Base-by-base conservation (phyloP, 139 green algal genomes). In the Raphidocelis subcapitata region DNA sequence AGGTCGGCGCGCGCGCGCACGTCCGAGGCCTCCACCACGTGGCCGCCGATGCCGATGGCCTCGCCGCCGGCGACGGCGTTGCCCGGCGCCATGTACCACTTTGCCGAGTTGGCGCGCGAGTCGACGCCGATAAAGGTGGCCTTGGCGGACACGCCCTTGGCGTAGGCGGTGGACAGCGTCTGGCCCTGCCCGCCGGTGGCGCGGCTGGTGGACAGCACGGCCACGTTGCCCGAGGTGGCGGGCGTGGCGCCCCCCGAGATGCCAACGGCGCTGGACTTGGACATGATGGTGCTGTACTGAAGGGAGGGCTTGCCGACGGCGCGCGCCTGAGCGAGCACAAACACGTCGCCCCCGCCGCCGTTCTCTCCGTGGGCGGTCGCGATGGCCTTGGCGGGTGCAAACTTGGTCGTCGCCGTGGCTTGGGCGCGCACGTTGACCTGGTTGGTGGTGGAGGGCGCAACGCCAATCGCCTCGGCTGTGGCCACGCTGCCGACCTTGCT, bases 31-130 rank as follows among this genome's bases (percentile, higher is more conserved):
- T 67, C 41, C 0, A 55, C 44, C n/a, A 75, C 44, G 23, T 57
- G 56, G 57, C 57, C 69, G 20, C 55, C 35, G 57, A 18, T 33
- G 23, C 28, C 69, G 18, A 61, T 15, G 57, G 65, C 65, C 16
- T 41, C 37, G 0, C 37, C 26, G 20, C 56, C 57, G 28, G 57
- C 41, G 15, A 75, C 28, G 10, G 69, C 41, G 26, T 57, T 26
- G 41, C 69, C 69, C 16, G 69, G 69, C 1, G 41, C 35, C 69
- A 67, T 60, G 69, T 75, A 75, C 69, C 69, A 75, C 26, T 57
- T 41, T 0, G 69, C 69, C 2, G 56, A 49, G 57, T 62, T 62
- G 26, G 69, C 56, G 69, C 65, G 65, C 23, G 28, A 36, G 41
- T 75, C 69, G 1, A 28, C 23, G 16, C 41, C 20, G 26, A 61